Conservation (phyloP, 2,329 filamentous ascomycete species). For the Trichoderma brevicompactum region DNA sequence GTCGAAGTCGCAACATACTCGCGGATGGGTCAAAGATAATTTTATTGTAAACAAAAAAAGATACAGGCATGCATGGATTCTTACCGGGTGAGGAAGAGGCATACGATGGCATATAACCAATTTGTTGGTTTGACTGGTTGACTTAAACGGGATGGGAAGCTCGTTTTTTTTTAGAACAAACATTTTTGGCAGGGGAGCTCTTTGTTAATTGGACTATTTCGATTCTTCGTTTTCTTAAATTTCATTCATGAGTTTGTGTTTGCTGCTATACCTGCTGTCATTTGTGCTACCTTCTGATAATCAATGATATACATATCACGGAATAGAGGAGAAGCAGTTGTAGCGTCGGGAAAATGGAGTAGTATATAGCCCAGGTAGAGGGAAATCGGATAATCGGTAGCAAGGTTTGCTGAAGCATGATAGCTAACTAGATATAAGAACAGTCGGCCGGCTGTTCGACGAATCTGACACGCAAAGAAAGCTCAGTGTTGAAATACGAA, state of each 20-base stretch:
- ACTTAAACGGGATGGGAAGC: slow-evolving; percentile 21
- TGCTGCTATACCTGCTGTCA: background rate
- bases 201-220: slow-evolving; percentile 27
- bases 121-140: slow-evolving; percentile 17
- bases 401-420: slow-evolving; percentile 5
- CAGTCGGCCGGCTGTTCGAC: background rate
- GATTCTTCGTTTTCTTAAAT: slow-evolving; percentile 2
- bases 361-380: background rate
- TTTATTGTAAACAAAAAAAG: slow-evolving; percentile 13
- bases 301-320: background rate
- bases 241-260: slow-evolving; percentile 9
- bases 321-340: background rate
- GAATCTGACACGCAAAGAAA: background rate
- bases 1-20: slow-evolving; percentile 27
- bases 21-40: slow-evolving; percentile 14
- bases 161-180: slow-evolving; percentile 14
- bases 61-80: slow-evolving; percentile 19
- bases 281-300: background rate
- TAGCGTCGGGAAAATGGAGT: background rate
- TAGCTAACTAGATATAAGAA: slow-evolving; percentile 23
- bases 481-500: background rate
- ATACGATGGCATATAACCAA: slow-evolving; percentile 17
- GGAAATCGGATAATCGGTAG: background rate
- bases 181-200: slow-evolving; percentile 13
- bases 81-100: slow-evolving; percentile 4